Base-by-base conservation (phyloP, 2,329 filamentous ascomycete genomes). In the Pseudopyrenochaeta lycopersici region DNA sequence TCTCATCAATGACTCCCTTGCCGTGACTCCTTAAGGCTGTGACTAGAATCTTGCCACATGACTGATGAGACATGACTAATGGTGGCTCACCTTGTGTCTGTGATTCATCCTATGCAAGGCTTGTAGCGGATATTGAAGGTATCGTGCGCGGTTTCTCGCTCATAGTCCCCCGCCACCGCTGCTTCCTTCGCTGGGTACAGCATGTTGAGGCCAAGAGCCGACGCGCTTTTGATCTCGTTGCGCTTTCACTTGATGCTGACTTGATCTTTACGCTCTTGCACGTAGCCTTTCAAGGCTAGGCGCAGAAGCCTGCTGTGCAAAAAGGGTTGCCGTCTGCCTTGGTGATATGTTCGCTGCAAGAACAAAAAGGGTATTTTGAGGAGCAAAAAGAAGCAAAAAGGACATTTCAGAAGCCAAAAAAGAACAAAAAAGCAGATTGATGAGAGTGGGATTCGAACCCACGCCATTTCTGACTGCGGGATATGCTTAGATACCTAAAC, bases 401-500 rank as follows among this genome's bases (percentile, higher is more conserved):
- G n/a, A n/a, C n/a, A n/a, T n/a, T n/a, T n/a, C n/a, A n/a, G n/a
- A n/a, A n/a, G n/a, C n/a, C n/a, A n/a, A 33, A 36, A 17, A 18
- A 36, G 5, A 17, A 17, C 14, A 36, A 36, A 36, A 36, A 18
- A 17, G 4, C 7, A 36, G 12, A 3, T 17, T 36, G 63, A 62
- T 31, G 35, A 62, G 58, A 52, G 63, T 64, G 64, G n/a, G n/a
- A n/a, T n/a, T n/a, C n/a, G n/a, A n/a, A n/a, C n/a, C n/a, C n/a
- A n/a, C n/a, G n/a, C n/a, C 51, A 36, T 43, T 64, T 41, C 48
- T 41, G 52, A 68, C 64, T 68, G 64, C 66, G 66, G 66, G 42
- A 32, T 49, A 50, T 57, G 50, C 42, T 54, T 54, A 57, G 50
- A 48, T 49, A 60, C 66, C 66, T 68, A 69, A 69, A 69, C 66